Conservation (phyloP, 257 asterid species). For the Nicotiana sylvestris region DNA sequence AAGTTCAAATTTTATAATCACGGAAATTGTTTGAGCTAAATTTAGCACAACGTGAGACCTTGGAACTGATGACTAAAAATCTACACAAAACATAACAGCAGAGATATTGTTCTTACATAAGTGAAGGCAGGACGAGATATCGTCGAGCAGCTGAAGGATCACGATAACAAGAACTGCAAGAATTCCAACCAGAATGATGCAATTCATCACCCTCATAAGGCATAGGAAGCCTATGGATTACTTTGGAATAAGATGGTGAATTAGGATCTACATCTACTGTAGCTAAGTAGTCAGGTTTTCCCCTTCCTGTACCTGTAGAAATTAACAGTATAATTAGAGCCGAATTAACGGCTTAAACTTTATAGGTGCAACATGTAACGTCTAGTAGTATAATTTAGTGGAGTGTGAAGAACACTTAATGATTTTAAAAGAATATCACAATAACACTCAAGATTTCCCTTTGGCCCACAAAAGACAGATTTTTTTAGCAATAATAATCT, state of each 20-base stretch:
- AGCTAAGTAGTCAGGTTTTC: slow-evolving; percentile 92
- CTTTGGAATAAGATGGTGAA: slow-evolving; percentile 76
- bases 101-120: slow-evolving; percentile 44
- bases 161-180: slow-evolving; percentile 97
- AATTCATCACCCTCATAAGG: slow-evolving; percentile 79
- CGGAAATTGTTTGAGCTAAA: not conserved
- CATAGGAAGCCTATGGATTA: slow-evolving; percentile 94
- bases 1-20: not conserved
- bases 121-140: slow-evolving; percentile 83
- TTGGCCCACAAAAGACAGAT: not conserved
- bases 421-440: not conserved
- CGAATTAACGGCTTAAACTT: not conserved
- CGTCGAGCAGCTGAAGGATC: slow-evolving; percentile 67
- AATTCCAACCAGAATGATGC: slow-evolving; percentile 96
- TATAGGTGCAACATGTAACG: not conserved
- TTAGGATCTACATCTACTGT: slow-evolving; percentile 82
- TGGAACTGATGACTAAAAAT: not conserved
- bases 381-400: not conserved
- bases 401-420: not conserved
- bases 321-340: not conserved
- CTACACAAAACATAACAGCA: not conserved
- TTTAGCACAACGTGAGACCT: not conserved
- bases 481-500: not conserved
- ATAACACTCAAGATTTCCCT: not conserved
- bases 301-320: slow-evolving; percentile 62